Evolutionary conservation across 208 protist species (phyloP), one percentile per base, ranked within the genome.

Genomic region (Acanthamoeba royreba): DNA sequence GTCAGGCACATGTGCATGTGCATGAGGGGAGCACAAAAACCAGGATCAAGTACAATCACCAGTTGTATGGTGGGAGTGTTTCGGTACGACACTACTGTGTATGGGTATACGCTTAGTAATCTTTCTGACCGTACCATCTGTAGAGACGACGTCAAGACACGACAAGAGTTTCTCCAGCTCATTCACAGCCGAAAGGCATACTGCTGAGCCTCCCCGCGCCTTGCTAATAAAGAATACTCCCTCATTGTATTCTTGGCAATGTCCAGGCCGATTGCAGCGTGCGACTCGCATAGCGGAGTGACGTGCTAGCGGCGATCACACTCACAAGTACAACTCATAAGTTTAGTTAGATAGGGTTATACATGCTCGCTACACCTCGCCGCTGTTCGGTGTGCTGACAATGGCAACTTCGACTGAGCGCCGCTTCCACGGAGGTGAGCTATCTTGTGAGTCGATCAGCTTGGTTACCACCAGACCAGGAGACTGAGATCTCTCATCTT

Each of bases 1-100:
- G 38, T 22, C 69, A 94, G 93, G 35, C 98, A 98, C 90, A 97
- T 98, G 95, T 98, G 98, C 95, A 98, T 98, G 98, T 92, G 95
- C 5, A 98, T 98, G 97, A 90, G 98, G 35, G 98, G 97, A 40
- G 97, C 98, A 22, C 83, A 98, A 85, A 98, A 98, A 66, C 35
- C 94, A 11, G 25, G 79, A 7, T 55, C 95, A 2, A 55, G 19
- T 19, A 98, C 97, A 45, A 90, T 95, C 45, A 96, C 96, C 17
- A 90, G 61, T 43, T 86, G 35, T 25, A 95, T 96, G 94, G 92
- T 96, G 7, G 96, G 96, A 25, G 92, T 89, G 35, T 96, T 97
- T 66, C 74, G 74, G 74, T 85, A 81, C 94, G 5, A 15, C 33
- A n/a, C 15, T 22, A 22, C 49, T 58, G 49, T 22, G 49, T n/a